Percentiles rank a stretch among this genome's conserved stretches.
These are phyloP conservation scores for Kodamaea kakaduensis DNA, from an alignment of 805 yeast species.

Conservation along the genomic window DNA sequence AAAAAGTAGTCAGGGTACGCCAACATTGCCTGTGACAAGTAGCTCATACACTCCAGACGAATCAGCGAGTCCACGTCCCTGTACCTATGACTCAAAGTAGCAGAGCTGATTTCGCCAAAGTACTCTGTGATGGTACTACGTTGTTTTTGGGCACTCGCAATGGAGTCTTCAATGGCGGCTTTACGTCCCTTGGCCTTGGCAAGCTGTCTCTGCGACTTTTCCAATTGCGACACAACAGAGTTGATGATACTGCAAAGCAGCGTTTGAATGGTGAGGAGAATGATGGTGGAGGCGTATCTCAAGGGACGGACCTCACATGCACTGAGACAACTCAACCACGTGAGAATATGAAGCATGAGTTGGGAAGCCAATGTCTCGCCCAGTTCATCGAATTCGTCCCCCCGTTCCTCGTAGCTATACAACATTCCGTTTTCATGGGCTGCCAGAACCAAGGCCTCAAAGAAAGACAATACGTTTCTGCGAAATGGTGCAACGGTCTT, in stretches of 20 bases:
- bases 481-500: constrained; percentile 14
- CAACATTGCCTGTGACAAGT: constrained; percentile 70
- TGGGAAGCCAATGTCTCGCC: constrained; percentile 27
- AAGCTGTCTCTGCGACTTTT: constrained; percentile 44
- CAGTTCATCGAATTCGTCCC: constrained; percentile 12
- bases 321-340: constrained; percentile 75
- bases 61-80: constrained; percentile 74
- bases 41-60: constrained; percentile 62
- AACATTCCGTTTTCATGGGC: constrained; percentile 63
- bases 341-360: constrained; percentile 52
- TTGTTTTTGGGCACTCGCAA: constrained; percentile 36
- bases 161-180: constrained; percentile 43
- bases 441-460: constrained; percentile 45
- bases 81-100: constrained; percentile 70
- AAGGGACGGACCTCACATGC: constrained; percentile 67
- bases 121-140: constrained; percentile 52
- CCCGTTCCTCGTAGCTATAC: constrained; percentile 32
- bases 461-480: constrained; percentile 51
- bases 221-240: constrained; percentile 30
- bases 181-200: constrained; percentile 37
- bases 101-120: constrained; percentile 60
- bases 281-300: constrained; percentile 60
- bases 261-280: constrained; percentile 58
- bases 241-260: constrained; percentile 51
- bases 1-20: constrained; percentile 66